Evolutionary conservation across 768 basidiomycete genomes (phyloP), one percentile per base, ranked within the genome.

Genomic region (Crucibulum laeve): DNA sequence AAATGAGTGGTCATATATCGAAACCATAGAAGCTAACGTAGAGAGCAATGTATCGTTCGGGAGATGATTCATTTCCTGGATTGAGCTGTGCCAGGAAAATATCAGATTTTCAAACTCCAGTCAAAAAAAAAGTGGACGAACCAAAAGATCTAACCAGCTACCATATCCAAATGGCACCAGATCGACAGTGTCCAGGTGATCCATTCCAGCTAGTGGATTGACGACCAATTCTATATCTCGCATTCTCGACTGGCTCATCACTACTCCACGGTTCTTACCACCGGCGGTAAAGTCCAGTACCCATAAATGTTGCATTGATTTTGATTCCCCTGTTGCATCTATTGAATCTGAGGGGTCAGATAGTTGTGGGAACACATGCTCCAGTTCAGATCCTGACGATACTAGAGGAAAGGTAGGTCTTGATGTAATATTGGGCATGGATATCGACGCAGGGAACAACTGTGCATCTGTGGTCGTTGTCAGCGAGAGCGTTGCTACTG

Each of bases 191-290:
- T 63, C 59, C 40, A 76, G 49, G n/a, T 63, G 54, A 40, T 67
- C 69, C 47, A 77, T 63, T 2, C 69, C 73, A 30, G 77, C 68
- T 48, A 83, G 58, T 28, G 75, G 73, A 55, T 82, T 76, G 32
- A 84, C 67, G 3, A 84, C 68, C 6, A 74, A 62, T 51, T 87
- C 86, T 42, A 91, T 82, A 32, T 84, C 85, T 44, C 76, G 74
- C 77, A 90, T 78, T 37, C 84, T 74, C 15, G 75, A 74, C 60
- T 89, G 87, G 49, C 78, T 82, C 69, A 89, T 76, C 11, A 89
- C 78, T 34, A 90, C 57, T 17, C 88, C 87, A 2, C 63, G 62
- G 33, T 54, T 58, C 37, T 71, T 64, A 0, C 76, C 76, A 17
- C 70, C 69, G 37, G 70, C 64, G 1, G 85, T 86, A 53, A 91